Conservation (phyloP, 176 grass and related monocot genomes). For the Bonia amplexicaulis region DNA sequence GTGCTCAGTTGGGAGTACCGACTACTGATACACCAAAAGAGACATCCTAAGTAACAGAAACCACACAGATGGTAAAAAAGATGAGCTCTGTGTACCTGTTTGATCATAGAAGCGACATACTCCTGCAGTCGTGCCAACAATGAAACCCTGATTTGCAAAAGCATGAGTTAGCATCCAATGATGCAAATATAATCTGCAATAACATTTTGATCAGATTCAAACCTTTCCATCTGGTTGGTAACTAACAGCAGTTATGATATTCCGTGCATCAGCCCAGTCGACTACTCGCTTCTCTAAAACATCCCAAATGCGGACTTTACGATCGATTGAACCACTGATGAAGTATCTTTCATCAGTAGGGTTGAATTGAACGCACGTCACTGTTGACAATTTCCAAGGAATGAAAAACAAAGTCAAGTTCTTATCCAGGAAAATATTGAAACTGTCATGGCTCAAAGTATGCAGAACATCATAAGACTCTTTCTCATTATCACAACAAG, state of each 20-base stretch:
- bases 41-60: constrained; percentile 16
- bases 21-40: background rate
- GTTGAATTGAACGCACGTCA: constrained; percentile 89
- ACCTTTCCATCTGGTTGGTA: constrained; percentile 87
- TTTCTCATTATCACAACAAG: background rate
- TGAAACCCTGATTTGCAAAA: constrained; percentile 60
- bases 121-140: constrained; percentile 70
- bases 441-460: background rate
- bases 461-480: background rate
- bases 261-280: constrained; percentile 78
- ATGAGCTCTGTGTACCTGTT: constrained; percentile 34
- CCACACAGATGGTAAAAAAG: background rate
- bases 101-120: constrained; percentile 71
- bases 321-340: constrained; percentile 87
- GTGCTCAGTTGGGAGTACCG: background rate
- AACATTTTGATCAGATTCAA: constrained; percentile 11
- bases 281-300: constrained; percentile 64
- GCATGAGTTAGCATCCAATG: constrained; percentile 2
- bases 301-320: constrained; percentile 87
- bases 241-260: constrained; percentile 76
- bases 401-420: constrained; percentile 1
- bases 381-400: constrained; percentile 38
- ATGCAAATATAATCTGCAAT: background rate
- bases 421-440: background rate
- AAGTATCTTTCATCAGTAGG: constrained; percentile 72